Evolutionary conservation across 768 basidiomycete species (phyloP).

Genomic region (Pisolithus marmoratus): DNA sequence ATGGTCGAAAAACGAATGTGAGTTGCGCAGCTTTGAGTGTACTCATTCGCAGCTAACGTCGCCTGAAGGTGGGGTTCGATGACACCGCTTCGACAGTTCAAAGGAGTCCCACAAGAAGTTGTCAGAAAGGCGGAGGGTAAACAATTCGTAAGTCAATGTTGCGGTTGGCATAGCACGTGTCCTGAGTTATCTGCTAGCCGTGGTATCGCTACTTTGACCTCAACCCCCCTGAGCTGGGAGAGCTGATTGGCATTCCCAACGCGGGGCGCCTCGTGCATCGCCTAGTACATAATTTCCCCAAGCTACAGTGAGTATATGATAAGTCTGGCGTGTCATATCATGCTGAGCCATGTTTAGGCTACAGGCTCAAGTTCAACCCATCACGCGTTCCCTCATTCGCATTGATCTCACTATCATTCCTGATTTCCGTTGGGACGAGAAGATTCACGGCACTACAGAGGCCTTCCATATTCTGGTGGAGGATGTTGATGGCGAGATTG

Average conservation of each 20-base stretch:
- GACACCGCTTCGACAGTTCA: constrained; percentile 96
- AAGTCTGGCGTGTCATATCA: neutral
- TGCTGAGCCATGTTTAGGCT: constrained; percentile 40
- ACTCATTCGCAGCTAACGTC: neutral
- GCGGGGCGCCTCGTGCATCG: constrained; percentile 89
- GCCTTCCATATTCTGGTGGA: constrained; percentile 93
- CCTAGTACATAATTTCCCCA: constrained; percentile 94
- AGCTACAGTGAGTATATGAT: constrained; percentile 61
- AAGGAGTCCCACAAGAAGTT: constrained; percentile 80
- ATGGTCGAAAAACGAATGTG: constrained; percentile 88
- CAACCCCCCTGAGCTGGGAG: constrained; percentile 87
- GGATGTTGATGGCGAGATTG: constrained; percentile 94
- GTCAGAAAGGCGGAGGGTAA: constrained; percentile 91
- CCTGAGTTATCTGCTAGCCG: constrained; percentile 41
- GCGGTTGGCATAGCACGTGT: neutral
- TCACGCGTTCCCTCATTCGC: constrained; percentile 87
- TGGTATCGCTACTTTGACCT: constrained; percentile 98
- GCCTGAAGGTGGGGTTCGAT: constrained; percentile 86
- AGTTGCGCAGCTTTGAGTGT: constrained; percentile 16
- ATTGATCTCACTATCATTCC: constrained; percentile 92
- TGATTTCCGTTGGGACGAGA: constrained; percentile 99
- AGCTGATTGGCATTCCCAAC: constrained; percentile 89
- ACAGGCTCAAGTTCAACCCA: constrained; percentile 94
- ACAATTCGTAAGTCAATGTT: constrained; percentile 70
- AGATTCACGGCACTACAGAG: constrained; percentile 83